Percentiles rank a stretch among this genome's conserved stretches.
These are phyloP conservation scores for Aphanomyces cochlioides DNA, from an alignment of 352 stramenopile genomes.

Conservation along the genomic window DNA sequence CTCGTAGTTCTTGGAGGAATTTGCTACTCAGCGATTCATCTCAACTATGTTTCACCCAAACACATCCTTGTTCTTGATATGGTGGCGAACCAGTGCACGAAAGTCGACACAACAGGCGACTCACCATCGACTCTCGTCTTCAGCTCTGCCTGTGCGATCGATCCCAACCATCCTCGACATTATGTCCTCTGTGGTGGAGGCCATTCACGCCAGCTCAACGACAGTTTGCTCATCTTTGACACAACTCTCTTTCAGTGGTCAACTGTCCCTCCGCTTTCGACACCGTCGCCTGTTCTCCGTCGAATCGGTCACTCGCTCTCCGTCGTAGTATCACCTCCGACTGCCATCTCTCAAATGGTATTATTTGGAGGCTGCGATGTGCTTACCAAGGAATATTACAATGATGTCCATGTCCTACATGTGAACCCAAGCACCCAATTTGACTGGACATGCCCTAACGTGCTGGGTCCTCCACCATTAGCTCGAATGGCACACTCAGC, in stretches of 20 bases:
- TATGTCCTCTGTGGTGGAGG: conserved; percentile 5
- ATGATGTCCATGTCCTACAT: conserved; percentile 3
- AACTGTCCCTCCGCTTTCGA: neutral
- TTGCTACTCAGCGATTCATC: neutral
- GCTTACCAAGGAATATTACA: conserved; percentile 19
- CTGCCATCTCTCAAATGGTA: neutral
- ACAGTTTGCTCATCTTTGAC: conserved; percentile 7
- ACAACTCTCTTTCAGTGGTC: neutral
- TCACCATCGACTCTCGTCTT: conserved; percentile 6
- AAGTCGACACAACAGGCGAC: conserved; percentile 17
- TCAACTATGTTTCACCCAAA: conserved; percentile 10
- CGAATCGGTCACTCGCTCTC: conserved; percentile 14
- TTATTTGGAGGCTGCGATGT: conserved; percentile 15
- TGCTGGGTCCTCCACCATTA: neutral
- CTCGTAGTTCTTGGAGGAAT: conserved; percentile 4
- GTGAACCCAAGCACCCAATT: neutral
- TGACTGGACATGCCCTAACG: conserved; percentile 10
- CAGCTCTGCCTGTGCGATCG: conserved; percentile 3
- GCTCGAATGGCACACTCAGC: conserved; percentile 11
- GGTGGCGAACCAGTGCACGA: neutral
- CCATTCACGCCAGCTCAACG: neutral
- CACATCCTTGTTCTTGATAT: conserved; percentile 13
- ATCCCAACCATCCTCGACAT: neutral
- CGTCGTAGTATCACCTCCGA: neutral
- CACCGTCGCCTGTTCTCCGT: neutral